Evolutionary conservation across 1,284 basidiomycete genomes (phyloP).

Genomic region (Irpex lacteus): DNA sequence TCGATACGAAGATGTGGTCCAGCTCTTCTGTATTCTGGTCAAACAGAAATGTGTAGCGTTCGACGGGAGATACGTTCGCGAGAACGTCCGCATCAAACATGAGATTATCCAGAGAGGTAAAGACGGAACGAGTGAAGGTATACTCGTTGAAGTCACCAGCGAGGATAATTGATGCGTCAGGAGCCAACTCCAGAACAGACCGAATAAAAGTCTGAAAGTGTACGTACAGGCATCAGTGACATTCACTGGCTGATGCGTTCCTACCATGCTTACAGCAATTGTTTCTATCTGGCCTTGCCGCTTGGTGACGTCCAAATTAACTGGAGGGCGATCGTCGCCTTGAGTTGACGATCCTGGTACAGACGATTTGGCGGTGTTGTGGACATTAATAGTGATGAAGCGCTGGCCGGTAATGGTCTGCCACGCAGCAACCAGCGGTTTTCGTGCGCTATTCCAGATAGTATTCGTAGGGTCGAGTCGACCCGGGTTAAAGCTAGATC

Average conservation of each 20-base stretch:
- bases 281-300: slow-evolving; percentile 49
- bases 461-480: slow-evolving; percentile 58
- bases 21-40: slow-evolving; percentile 58
- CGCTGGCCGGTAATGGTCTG: slow-evolving; percentile 40
- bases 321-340: slow-evolving; percentile 54
- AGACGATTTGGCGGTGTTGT: slow-evolving; percentile 50
- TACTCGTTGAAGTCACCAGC: slow-evolving; percentile 68
- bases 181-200: slow-evolving; percentile 41
- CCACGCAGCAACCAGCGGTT: slow-evolving; percentile 60
- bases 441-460: slow-evolving; percentile 53
- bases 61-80: slow-evolving; percentile 42
- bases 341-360: slow-evolving; percentile 47
- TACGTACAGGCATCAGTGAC: background rate
- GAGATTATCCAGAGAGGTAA: slow-evolving; percentile 41
- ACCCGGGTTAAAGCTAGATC: slow-evolving; percentile 55
- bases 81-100: slow-evolving; percentile 51
- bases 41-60: slow-evolving; percentile 62
- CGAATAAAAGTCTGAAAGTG: slow-evolving; percentile 44
- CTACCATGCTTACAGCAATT: slow-evolving; percentile 35
- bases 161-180: slow-evolving; percentile 47
- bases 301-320: slow-evolving; percentile 48
- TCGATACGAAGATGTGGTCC: slow-evolving; percentile 56
- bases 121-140: slow-evolving; percentile 49
- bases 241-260: background rate
- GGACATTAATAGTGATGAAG: slow-evolving; percentile 59